These are phyloP conservation scores for Wickerhamomyces sp. DNA, from an alignment of 1,139 yeast species.

Conservation along the genomic window DNA sequence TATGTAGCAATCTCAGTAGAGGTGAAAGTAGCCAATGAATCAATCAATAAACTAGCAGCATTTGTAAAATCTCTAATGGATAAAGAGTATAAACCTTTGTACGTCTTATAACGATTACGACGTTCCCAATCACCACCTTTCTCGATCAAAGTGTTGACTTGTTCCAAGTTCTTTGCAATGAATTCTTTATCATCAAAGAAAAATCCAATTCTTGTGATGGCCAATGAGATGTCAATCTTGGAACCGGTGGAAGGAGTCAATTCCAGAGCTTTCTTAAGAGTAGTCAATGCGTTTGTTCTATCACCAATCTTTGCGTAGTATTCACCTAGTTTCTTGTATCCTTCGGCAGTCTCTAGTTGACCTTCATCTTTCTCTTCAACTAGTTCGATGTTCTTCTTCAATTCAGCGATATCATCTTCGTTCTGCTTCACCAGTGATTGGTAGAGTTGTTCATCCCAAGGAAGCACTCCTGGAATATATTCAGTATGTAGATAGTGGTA, in stretches of 20 bases:
- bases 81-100: conserved; percentile 76
- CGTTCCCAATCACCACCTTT: conserved; percentile 99
- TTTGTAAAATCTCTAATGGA: conserved; percentile 83
- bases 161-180: conserved; percentile 71
- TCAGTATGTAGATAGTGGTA: conserved; percentile 64
- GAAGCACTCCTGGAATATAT: conserved; percentile 30
- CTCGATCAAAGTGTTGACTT: conserved; percentile 71
- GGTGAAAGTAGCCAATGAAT: conserved; percentile 91
- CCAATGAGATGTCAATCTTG: conserved; percentile 79
- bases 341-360: conserved; percentile 73
- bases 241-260: conserved; percentile 83
- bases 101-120: conserved; percentile 89
- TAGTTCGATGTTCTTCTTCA: conserved; percentile 61
- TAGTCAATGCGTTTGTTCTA: conserved; percentile 62
- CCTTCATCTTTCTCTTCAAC: conserved; percentile 90
- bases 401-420: conserved; percentile 46
- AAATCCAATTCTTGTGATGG: conserved; percentile 81
- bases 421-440: conserved; percentile 48
- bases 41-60: conserved; percentile 80
- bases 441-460: conserved; percentile 59
- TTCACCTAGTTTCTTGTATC: conserved; percentile 80
- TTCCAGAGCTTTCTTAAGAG: conserved; percentile 71
- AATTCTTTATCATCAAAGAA: conserved; percentile 75
- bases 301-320: conserved; percentile 85
- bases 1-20: conserved; percentile 90